These are phyloP conservation scores for Blumeria graminis DNA, from an alignment of 2,329 filamentous ascomycete species.

Conservation along the genomic window DNA sequence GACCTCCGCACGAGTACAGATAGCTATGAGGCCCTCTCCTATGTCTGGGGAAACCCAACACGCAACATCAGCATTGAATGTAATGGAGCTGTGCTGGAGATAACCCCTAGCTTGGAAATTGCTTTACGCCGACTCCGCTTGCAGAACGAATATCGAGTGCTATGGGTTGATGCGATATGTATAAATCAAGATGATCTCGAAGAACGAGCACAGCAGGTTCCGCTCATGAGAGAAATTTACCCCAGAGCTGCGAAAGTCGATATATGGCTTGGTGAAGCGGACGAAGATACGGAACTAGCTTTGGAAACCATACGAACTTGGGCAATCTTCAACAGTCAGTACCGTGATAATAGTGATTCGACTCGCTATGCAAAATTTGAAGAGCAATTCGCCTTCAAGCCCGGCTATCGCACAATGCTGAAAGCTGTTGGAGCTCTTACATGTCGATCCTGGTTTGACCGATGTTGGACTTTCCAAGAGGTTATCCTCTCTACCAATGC, in stretches of 20 bases:
- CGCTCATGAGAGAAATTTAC: neutral
- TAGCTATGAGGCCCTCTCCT: slow-evolving; percentile 5
- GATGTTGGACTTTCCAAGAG: slow-evolving; percentile 2
- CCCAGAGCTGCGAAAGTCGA: neutral
- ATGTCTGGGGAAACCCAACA: slow-evolving; percentile 5
- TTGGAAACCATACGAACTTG: neutral
- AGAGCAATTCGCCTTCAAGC: slow-evolving; percentile 1
- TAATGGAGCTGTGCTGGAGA: slow-evolving; percentile 1
- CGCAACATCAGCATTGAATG: slow-evolving; percentile 2
- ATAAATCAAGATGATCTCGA: slow-evolving; percentile 2
- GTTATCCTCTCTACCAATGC: neutral
- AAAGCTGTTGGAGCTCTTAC: neutral
- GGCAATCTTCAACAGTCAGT: neutral
- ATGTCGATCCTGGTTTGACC: neutral
- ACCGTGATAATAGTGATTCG: neutral
- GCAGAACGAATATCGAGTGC: neutral
- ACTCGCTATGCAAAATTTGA: neutral
- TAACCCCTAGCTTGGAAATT: slow-evolving; percentile 1
- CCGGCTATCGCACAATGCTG: neutral
- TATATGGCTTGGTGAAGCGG: neutral
- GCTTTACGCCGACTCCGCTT: slow-evolving; percentile 1
- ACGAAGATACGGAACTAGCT: neutral
- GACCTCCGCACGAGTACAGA: neutral
- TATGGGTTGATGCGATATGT: slow-evolving; percentile 2
- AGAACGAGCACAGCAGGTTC: slow-evolving; percentile 1